Evolutionary conservation across 2,329 filamentous ascomycete species (phyloP), one percentile per base, ranked within the genome.

Genomic region (Sphaerulina vaccinii): DNA sequence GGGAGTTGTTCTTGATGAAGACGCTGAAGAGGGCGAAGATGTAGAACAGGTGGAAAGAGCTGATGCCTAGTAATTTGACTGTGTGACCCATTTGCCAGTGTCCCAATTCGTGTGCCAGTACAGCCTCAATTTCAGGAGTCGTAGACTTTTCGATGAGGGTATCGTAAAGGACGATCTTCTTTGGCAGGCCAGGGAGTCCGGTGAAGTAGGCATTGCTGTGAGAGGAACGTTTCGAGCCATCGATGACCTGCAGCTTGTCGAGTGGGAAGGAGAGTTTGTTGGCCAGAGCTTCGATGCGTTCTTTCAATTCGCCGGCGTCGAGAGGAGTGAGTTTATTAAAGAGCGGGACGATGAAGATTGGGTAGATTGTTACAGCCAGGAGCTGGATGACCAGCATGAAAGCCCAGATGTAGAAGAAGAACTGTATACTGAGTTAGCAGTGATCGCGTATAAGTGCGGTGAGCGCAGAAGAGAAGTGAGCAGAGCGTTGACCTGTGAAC

Each of bases 101-200:
- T 45, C 93, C 93, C 41, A 99, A 82, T 73, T 99, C 93, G 70
- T 99, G 93, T 29, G 90, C 91, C 48, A 99, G 78, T 47, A 99
- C 91, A 60, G 93, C 92, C 53, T 96, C 89, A 35, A 99, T 91
- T 73, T 99, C 93, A 67, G 93, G 81, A 3, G 88, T 85, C 57
- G 91, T 84, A 70, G 87, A 93, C 82, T 97, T 96, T 73, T 96
- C 92, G 57, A 99, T 90, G 58, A 99, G 75, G 4, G 95, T 99
- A 70, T 99, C 93, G 70, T 96, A 99, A 68, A 99, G 95, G 66
- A 99, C 93, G 76, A 99, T 99, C 77, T 97, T 95, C 78, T 97
- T 95, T 82, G 97, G 97, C 82, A 96, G 96, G 91, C 92, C 99
- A 36, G 93, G 93, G 50, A 99, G 82, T 55, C 93, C 93, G 65